Conservation (phyloP, 306 rosid genomes). For the Vicia villosa region DNA sequence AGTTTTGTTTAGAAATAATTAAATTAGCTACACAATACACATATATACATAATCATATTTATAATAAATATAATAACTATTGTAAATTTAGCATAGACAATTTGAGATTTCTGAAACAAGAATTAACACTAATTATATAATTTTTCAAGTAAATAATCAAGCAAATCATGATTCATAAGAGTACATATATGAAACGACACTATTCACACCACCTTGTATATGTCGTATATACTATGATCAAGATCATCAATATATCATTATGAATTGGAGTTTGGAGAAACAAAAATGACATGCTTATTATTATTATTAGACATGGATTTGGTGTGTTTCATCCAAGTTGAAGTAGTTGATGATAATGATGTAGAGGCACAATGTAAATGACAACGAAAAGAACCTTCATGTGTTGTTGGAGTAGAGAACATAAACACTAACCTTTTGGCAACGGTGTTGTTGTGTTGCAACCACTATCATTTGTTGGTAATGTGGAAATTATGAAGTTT, state of each 20-base stretch:
- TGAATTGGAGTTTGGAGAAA: conserved; percentile 5
- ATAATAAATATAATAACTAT: neutral
- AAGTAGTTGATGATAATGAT: neutral
- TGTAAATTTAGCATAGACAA: neutral
- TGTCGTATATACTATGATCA: conserved; percentile 5
- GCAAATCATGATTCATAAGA: conserved; percentile 12
- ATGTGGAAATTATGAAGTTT: conserved; percentile 47
- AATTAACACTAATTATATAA: neutral
- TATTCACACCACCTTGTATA: conserved; percentile 9
- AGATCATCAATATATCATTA: conserved; percentile 20
- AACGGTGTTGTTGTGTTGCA: too few species aligned
- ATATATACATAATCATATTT: too few species aligned
- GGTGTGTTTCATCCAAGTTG: conserved; percentile 65
- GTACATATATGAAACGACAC: conserved; percentile 19
- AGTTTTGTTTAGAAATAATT: too few species aligned
- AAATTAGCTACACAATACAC: too few species aligned
- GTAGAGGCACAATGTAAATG: conserved; percentile 62
- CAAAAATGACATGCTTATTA: neutral
- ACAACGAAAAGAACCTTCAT: conserved; percentile 86
- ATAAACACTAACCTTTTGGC: conserved; percentile 69
- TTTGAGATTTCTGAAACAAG: conserved; percentile 18
- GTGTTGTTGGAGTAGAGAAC: conserved; percentile 93
- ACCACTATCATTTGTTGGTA: conserved; percentile 53
- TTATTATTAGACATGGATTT: conserved; percentile 56
- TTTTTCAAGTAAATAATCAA: neutral